These are phyloP conservation scores for Apiospora sp. DNA, from an alignment of 2,329 filamentous ascomycete species.

Conservation along the genomic window DNA sequence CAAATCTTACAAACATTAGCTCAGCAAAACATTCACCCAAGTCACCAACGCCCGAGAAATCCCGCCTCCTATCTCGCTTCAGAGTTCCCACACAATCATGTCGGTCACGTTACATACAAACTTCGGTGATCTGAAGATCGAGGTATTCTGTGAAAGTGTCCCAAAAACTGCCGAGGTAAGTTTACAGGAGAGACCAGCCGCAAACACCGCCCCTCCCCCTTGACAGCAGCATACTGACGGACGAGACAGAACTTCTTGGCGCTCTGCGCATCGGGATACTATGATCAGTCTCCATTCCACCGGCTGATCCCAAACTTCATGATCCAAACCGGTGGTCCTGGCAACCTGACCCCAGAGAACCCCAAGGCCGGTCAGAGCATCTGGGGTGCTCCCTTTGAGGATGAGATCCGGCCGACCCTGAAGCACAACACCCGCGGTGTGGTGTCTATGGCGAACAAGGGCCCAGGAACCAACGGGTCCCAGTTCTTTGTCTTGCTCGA, in stretches of 20 bases:
- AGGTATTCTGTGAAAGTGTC: constrained; percentile 94
- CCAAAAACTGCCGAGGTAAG: constrained; percentile 87
- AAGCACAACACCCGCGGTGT: constrained; percentile 74
- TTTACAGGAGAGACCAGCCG: constrained; percentile 18
- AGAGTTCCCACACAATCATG: constrained; percentile 50
- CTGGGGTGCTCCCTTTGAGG: constrained; percentile 77
- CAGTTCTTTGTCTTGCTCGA: constrained; percentile 86
- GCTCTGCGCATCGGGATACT: constrained; percentile 81
- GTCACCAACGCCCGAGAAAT: neutral
- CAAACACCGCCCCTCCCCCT: neutral
- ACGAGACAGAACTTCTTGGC: constrained; percentile 81
- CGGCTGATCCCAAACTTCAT: constrained; percentile 84
- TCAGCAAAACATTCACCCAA: constrained; percentile 11
- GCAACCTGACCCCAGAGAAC: constrained; percentile 61
- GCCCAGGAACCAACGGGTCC: constrained; percentile 75
- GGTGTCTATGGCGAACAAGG: constrained; percentile 82
- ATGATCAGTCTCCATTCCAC: constrained; percentile 79
- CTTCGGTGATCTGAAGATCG: constrained; percentile 89
- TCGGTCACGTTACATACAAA: constrained; percentile 84
- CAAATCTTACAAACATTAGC: constrained; percentile 16
- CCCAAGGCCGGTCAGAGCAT: constrained; percentile 77
- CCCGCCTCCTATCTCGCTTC: constrained; percentile 17
- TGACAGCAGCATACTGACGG: constrained; percentile 29
- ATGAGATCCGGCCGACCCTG: constrained; percentile 78
- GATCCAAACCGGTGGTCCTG: constrained; percentile 76